Evolutionary conservation across 345 rosid genomes (phyloP).

Genomic region (Fremontodendron californicum): DNA sequence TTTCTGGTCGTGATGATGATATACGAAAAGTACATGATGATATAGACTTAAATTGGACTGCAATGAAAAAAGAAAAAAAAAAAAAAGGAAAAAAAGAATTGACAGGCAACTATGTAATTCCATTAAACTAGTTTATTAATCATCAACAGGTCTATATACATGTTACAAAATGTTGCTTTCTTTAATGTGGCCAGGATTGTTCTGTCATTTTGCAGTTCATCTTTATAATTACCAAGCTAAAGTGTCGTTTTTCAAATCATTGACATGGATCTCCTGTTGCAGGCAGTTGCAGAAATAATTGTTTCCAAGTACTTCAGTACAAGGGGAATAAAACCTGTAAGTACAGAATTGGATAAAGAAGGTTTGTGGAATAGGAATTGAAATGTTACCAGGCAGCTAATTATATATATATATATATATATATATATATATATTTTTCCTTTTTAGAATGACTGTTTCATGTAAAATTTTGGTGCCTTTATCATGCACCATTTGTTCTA

Average conservation of each 20-base stretch:
- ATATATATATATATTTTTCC: too few species aligned
- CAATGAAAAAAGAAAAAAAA: too few species aligned
- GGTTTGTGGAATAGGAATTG: background rate
- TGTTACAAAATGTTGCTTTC: background rate
- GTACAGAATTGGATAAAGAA: conserved; percentile 22
- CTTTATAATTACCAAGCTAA: background rate
- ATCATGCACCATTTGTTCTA: too few species aligned
- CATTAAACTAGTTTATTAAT: background rate
- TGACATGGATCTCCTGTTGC: conserved; percentile 21
- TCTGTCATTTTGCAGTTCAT: background rate
- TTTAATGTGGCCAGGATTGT: background rate
- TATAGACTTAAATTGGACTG: background rate
- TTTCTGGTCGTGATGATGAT: background rate
- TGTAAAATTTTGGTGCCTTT: too few species aligned
- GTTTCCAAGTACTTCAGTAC: conserved; percentile 72
- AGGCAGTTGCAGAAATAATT: conserved; percentile 80
- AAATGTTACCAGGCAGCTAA: background rate
- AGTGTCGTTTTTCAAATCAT: background rate
- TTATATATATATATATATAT: too few species aligned
- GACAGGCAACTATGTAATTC: background rate
- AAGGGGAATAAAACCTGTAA: conserved; percentile 63
- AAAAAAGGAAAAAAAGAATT: background rate
- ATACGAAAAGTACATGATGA: background rate
- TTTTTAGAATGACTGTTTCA: too few species aligned
- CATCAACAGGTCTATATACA: background rate